Percentiles rank a stretch among this genome's conserved stretches.
Conservation (phyloP, 352 stramenopile species). For the Thalassiosira livingstoniorum region DNA sequence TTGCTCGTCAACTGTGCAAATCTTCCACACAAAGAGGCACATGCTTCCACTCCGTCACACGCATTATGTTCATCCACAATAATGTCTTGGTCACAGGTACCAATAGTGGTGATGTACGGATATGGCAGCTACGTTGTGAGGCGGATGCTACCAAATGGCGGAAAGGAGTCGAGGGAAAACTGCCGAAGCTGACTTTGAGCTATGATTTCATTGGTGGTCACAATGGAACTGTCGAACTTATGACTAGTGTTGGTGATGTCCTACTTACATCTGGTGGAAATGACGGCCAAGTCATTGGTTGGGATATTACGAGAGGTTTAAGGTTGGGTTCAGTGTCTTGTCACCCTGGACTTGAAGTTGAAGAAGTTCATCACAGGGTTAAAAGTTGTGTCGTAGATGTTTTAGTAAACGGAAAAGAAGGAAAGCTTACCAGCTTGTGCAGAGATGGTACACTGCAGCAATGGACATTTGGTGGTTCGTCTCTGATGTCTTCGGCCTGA, state of each 20-base stretch:
- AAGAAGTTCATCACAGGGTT: not conserved
- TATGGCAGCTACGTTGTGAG: slow-evolving; percentile 36
- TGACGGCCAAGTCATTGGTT: slow-evolving; percentile 45
- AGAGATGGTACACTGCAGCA: slow-evolving; percentile 41
- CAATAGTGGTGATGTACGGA: slow-evolving; percentile 46
- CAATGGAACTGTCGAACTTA: slow-evolving; percentile 42
- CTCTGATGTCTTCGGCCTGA: too few relatives aligned
- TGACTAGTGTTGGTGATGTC: slow-evolving; percentile 41
- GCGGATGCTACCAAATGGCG: slow-evolving; percentile 5
- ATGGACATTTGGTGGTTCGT: slow-evolving; percentile 28
- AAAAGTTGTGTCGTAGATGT: slow-evolving; percentile 46
- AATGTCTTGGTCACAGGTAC: slow-evolving; percentile 49
- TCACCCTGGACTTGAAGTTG: slow-evolving; percentile 32
- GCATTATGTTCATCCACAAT: slow-evolving; percentile 41
- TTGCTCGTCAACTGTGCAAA: slow-evolving; percentile 29
- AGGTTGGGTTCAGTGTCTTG: slow-evolving; percentile 40
- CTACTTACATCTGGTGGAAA: slow-evolving; percentile 53
- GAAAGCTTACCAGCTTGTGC: slow-evolving; percentile 40
- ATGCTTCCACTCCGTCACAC: slow-evolving; percentile 42
- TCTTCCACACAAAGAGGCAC: slow-evolving; percentile 31
- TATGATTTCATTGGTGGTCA: slow-evolving; percentile 35
- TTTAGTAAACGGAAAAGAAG: slow-evolving; percentile 35
- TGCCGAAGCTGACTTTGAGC: slow-evolving; percentile 36
- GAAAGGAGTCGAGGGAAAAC: slow-evolving; percentile 3
- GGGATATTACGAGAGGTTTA: slow-evolving; percentile 45